Base-by-base conservation (phyloP, 1,284 basidiomycete genomes). In the Ceratobasidium sp. region DNA sequence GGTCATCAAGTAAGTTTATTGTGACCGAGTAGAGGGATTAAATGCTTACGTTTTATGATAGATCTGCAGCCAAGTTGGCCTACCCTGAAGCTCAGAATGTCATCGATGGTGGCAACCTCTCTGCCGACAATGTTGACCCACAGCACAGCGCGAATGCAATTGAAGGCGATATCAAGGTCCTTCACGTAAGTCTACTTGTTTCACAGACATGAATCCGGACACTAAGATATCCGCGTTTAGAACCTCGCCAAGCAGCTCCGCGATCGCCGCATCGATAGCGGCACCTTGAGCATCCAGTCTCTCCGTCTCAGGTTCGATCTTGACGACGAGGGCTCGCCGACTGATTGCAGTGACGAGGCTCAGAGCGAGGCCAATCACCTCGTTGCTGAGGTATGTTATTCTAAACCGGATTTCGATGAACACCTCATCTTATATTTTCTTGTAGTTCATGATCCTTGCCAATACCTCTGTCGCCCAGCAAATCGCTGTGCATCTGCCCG, bases 401-500 rank as follows among this genome's bases (percentile, higher is more conserved):
- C 41, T 29, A 57, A 44, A 66, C 11, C 78, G 75, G 60, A 60
- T 50, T 75, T 36, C 24, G 36, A 53, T n/a, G 75, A 36, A 47
- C 47, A 67, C 19, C 75, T 29, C 62, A 44, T 73, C 33, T 47
- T 48, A 44, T 45, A 17, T 31, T 56, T 31, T 33, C 75, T 19
- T 59, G 4, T 73, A 96, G 93, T 97, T 97, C 84, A 99, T 99
- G 95, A 84, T 99, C 7, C 86, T 96, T 75, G 91, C 94, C 77
- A 99, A 99, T 82, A 91, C 91, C 50, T 87, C 95, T 7, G 93
- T 97, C 44, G 96, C 97, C 6, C 94, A 96, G 80, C 92, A 97
- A 80, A 91, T 99, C 78, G 97, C 96, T 27, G 92, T 96, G 47
- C 92, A 96, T 77, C 88, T 99, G 53, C 96, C 97, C 47, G 97